Evolutionary conservation across 768 basidiomycete genomes (phyloP), one percentile per base, ranked within the genome.

Genomic region (Chalciporus chontae): DNA sequence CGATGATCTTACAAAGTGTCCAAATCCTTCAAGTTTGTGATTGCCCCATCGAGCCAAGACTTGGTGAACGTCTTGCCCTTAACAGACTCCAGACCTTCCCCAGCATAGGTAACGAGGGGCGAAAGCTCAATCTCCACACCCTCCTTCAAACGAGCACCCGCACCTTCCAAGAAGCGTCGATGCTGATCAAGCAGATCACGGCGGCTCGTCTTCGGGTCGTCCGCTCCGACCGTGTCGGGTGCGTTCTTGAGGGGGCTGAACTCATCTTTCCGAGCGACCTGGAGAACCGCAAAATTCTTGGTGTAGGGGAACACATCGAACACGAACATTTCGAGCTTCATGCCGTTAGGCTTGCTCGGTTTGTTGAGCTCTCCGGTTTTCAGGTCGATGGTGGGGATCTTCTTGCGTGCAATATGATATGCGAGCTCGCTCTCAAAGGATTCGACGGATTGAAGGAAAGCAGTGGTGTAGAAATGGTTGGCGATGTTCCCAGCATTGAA

Each of bases 271-370:
- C 96, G 75, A 44, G 81, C 80, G 39, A 96, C 92, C 68, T 97
- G 94, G 64, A 98, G 71, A 36, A 97, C 91, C 24, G 87, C 82
- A 56, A 94, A 92, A 44, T 70, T 74, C 62, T 83, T 68, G 23
- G 93, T 92, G 71, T 81, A 91, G 0, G 94, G 94, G 77, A 99
- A 97, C 40, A 99, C 96, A 70, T 99, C 96, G 63, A 99, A 99
- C 27, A 99, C 89, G 71, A 99, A 99, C 74, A 94, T 75, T 70
- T 99, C 96, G 54, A 99, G 83, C 73, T 99, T 99, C 91, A 98
- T 95, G 53, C 96, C 96, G 67, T 99, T 98, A n/a, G 93, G 90
- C 63, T 85, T 84, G 54, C 71, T 68, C 2, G 96, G 94, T 64
- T 94, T 94, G 64, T 94, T 69, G 4, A 62, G 21, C 53, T 82